Percentiles rank a stretch among this genome's conserved stretches.
Evolutionary conservation across 2,329 filamentous ascomycete species (phyloP).

Genomic region (Epichloe aotearoae): DNA sequence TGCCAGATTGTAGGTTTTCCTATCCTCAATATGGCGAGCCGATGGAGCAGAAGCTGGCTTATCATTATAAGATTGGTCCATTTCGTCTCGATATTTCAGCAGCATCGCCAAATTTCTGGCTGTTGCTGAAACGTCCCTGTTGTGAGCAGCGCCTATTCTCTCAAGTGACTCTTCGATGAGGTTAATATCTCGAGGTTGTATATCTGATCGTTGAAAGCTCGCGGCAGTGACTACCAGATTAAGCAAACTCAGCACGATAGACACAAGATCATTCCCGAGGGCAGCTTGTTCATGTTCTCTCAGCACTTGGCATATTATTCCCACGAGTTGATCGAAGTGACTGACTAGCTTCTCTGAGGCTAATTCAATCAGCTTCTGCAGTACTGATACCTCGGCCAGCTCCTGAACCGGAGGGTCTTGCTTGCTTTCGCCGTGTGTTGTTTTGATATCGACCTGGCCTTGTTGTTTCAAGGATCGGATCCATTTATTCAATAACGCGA

Average conservation of each 20-base stretch:
- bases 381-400: conserved; percentile 45
- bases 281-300: conserved; percentile 27
- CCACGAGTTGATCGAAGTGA: conserved; percentile 50
- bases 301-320: conserved; percentile 49
- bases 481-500: conserved; percentile 31
- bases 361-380: conserved; percentile 51
- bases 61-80: conserved; percentile 29
- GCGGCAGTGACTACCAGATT: conserved; percentile 47
- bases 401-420: conserved; percentile 30
- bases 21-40: conserved; percentile 42
- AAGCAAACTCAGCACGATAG: conserved; percentile 45
- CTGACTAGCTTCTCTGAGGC: conserved; percentile 50
- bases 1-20: conserved; percentile 47
- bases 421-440: conserved; percentile 13
- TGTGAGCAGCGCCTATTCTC: conserved; percentile 24
- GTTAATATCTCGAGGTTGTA: conserved; percentile 27
- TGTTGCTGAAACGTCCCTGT: conserved; percentile 34
- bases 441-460: conserved; percentile 14
- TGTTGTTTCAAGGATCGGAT: conserved; percentile 23
- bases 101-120: conserved; percentile 43
- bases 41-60: conserved; percentile 25
- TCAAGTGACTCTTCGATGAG: conserved; percentile 37
- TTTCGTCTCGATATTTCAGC: conserved; percentile 39
- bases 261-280: conserved; percentile 33
- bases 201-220: conserved; percentile 36